These are phyloP conservation scores for Fusarium pilosicola DNA, from an alignment of 2,329 filamentous ascomycete species.

Conservation along the genomic window DNA sequence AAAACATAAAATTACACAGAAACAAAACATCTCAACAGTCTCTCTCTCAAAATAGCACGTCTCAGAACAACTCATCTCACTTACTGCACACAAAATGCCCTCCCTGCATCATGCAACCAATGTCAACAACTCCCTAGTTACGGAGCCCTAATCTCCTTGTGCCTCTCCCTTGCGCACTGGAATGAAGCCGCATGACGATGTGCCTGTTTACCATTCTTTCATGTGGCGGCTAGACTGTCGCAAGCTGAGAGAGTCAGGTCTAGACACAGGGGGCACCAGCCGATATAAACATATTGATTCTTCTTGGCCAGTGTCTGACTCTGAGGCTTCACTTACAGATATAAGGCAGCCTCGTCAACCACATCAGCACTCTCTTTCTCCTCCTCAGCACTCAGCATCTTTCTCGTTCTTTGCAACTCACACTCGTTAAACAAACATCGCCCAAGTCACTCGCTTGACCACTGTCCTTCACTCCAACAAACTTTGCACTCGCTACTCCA, in stretches of 20 bases:
- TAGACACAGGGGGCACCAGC: neutral
- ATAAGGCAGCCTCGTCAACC: conserved; percentile 35
- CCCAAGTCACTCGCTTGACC: conserved; percentile 42
- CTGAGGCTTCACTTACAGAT: conserved; percentile 22
- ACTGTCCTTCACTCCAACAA: conserved; percentile 17
- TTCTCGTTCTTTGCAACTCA: conserved; percentile 19
- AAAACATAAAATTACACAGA: neutral
- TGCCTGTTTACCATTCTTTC: conserved; percentile 30
- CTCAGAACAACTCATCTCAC: neutral
- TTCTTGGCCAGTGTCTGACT: neutral
- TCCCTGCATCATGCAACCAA: conserved; percentile 8
- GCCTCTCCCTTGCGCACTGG: conserved; percentile 31
- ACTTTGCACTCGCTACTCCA: conserved; percentile 5
- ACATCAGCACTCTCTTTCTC: neutral
- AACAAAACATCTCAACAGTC: conserved; percentile 1
- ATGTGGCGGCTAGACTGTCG: conserved; percentile 18
- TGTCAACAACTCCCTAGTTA: conserved; percentile 23
- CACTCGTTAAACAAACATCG: conserved; percentile 34
- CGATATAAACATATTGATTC: neutral
- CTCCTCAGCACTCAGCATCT: conserved; percentile 17
- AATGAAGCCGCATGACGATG: conserved; percentile 26
- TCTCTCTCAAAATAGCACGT: conserved; percentile 8
- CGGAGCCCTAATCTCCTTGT: conserved; percentile 25
- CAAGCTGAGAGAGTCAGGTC: conserved; percentile 2
- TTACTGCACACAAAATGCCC: neutral